Evolutionary conservation across 1,284 basidiomycete species (phyloP), one percentile per base, ranked within the genome.

Genomic region (Ceraceosorus guamensis): DNA sequence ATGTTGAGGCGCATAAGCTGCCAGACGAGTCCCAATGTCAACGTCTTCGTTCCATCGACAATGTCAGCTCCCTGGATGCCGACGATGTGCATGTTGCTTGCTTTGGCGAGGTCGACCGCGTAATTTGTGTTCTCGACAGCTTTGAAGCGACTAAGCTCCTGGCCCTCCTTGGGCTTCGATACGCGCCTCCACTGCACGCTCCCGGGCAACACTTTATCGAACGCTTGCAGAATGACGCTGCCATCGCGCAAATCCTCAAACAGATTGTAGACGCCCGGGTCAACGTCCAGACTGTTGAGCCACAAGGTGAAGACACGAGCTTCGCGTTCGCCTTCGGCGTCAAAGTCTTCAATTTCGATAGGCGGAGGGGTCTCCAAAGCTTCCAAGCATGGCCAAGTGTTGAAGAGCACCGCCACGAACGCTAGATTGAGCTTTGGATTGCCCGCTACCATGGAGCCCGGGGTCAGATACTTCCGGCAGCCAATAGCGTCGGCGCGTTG

Each of bases 381-480:
- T 63, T 77, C 75, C 34, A 77, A 67, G 45, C 74, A 73, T 2
- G 93, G 93, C 80, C 89, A 87, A 2, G 90, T 97, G 82, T 98
- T 98, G 84, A 98, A 98, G 53, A 98, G 83, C 78, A 96, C 92
- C 48, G 95, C 93, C 55, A 97, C 93, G 77, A 97, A 98, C 4
- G 95, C 93, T 59, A 98, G 86, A 79, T 98, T 98, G 48, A 98
- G 83, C 74, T 93, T 91, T n/a, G 91, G 91, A 77, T 98, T 98
- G 16, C 95, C 93, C 4, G 89, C 80, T 24, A 96, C 83, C 65
- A 98, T 85, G 14, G 92, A 88, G 24, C 89, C 86, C 0, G 89
- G 85, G 0, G 93, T 93, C 34, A 98, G 82, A 80, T 95, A 98
- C 76, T 96, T 95, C 65, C 92, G 83, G 79, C 93, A 97, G 30